These are phyloP conservation scores for Pseudogymnoascus verrucosus DNA, from an alignment of 2,329 filamentous ascomycete genomes.

Conservation along the genomic window DNA sequence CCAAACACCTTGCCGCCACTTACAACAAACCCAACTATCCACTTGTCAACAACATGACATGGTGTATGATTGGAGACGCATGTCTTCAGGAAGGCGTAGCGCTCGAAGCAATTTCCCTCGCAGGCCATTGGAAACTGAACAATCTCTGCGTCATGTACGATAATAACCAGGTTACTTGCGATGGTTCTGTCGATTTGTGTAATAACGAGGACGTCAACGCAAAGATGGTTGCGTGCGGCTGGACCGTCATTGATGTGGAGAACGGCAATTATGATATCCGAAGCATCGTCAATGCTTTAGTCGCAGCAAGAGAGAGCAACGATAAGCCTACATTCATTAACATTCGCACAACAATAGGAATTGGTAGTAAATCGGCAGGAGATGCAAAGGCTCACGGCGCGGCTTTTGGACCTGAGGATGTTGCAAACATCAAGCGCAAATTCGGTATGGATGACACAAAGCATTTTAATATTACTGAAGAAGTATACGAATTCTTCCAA, in stretches of 20 bases:
- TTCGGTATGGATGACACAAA: slow-evolving; percentile 34
- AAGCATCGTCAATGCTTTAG: slow-evolving; percentile 34
- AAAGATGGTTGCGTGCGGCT: slow-evolving; percentile 42
- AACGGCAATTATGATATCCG: slow-evolving; percentile 38
- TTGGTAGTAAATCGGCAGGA: slow-evolving; percentile 29
- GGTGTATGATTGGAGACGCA: slow-evolving; percentile 43
- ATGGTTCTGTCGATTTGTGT: slow-evolving; percentile 38
- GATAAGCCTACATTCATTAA: slow-evolving; percentile 46
- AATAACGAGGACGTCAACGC: slow-evolving; percentile 42
- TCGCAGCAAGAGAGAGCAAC: slow-evolving; percentile 30
- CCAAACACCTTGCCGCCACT: slow-evolving; percentile 38
- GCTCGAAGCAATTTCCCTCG: slow-evolving; percentile 40
- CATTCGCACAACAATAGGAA: slow-evolving; percentile 39
- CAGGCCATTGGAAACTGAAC: slow-evolving; percentile 39
- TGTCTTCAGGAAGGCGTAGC: slow-evolving; percentile 43
- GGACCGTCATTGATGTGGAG: slow-evolving; percentile 39
- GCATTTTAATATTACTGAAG: slow-evolving; percentile 32
- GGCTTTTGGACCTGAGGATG: slow-evolving; percentile 16
- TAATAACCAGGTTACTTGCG: slow-evolving; percentile 44
- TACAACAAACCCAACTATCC: slow-evolving; percentile 38
- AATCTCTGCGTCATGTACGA: slow-evolving; percentile 44
- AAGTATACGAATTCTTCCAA: slow-evolving; percentile 44
- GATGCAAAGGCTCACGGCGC: slow-evolving; percentile 25
- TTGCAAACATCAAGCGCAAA: slow-evolving; percentile 29
- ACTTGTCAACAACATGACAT: slow-evolving; percentile 38